phyloP scores from a whole-genome alignment of 2,329 filamentous ascomycete species.

The Pseudogymnoascus sp. region DNA sequence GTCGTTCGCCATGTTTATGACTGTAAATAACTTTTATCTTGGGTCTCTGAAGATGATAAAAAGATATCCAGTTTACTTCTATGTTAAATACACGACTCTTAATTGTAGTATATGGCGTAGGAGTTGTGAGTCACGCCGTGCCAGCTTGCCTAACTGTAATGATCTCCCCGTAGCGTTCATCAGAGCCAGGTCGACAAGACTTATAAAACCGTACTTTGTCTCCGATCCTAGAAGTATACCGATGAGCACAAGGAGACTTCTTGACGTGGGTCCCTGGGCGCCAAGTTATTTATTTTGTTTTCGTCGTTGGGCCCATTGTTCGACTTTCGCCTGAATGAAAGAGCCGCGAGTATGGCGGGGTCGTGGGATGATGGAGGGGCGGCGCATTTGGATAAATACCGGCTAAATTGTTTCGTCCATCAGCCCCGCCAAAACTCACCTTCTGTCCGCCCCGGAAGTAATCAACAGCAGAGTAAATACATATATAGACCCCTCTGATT shows the following conservation, averaged over 20 bases:
- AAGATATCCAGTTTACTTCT: background rate
- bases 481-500: constrained; percentile 1
- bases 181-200: background rate
- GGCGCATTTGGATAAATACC: constrained; percentile 7
- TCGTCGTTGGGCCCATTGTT: background rate
- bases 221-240: background rate
- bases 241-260: background rate
- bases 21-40: background rate
- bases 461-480: background rate
- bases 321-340: constrained; percentile 9
- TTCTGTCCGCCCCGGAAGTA: background rate
- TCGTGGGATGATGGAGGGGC: constrained; percentile 4
- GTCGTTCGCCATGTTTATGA: constrained; percentile 1
- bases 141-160: background rate
- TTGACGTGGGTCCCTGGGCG: background rate
- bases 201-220: too few species aligned
- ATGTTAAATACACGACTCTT: background rate
- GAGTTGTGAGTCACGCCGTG: background rate
- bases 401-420: background rate
- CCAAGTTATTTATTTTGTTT: background rate
- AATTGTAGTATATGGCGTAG: background rate
- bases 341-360: constrained; percentile 6
- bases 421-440: constrained; percentile 3
- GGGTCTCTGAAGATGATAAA: background rate
- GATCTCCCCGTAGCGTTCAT: background rate